Conservation (phyloP, 1,284 basidiomycete species). For the Golubevia pallescens region DNA sequence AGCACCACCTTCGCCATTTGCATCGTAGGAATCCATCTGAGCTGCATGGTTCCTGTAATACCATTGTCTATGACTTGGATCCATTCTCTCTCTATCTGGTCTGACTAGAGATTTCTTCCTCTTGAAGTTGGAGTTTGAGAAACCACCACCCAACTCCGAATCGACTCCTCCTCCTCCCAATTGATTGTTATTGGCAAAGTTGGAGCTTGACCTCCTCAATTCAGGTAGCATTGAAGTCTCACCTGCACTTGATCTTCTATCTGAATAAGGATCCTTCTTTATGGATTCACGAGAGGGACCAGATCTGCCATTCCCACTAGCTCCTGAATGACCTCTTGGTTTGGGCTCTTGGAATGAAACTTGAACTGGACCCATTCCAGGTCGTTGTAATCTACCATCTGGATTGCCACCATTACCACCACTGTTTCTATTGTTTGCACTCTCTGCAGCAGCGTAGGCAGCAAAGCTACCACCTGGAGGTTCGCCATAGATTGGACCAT, state of each 20-base stretch:
- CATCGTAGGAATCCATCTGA: constrained; percentile 69
- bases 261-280: constrained; percentile 30
- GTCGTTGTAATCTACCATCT: neutral
- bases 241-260: constrained; percentile 21
- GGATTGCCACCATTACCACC: too few relatives aligned
- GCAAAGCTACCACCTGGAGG: neutral
- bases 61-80: constrained; percentile 91
- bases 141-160: constrained; percentile 29
- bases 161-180: constrained; percentile 18
- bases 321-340: constrained; percentile 16
- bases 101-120: constrained; percentile 92
- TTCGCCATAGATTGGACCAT: neutral
- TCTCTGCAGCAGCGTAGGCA: neutral
- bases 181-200: constrained; percentile 12
- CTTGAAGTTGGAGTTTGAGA: constrained; percentile 61
- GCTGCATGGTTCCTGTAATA: constrained; percentile 91
- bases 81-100: constrained; percentile 95
- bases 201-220: constrained; percentile 23
- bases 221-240: constrained; percentile 21
- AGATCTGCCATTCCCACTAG: constrained; percentile 17
- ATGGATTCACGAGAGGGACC: constrained; percentile 37
- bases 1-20: constrained; percentile 15
- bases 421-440: too few relatives aligned
- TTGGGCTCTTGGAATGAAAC: constrained; percentile 47
- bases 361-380: neutral